Conservation (phyloP, 2,329 filamentous ascomycete genomes). For the Grosmannia serpens region DNA sequence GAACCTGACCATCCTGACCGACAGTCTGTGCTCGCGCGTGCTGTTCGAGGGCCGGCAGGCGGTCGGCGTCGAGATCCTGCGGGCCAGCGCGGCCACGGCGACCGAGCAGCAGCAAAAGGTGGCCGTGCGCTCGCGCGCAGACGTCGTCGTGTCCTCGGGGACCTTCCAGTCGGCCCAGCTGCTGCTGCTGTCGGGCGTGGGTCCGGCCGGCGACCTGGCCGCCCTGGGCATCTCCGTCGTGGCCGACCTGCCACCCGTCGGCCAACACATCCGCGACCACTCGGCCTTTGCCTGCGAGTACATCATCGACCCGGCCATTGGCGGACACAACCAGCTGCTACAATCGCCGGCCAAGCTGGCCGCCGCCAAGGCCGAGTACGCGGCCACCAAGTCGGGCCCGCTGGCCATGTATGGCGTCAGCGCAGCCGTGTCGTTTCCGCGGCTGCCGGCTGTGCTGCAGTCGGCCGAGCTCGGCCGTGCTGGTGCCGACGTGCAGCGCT, state of each 20-base stretch:
- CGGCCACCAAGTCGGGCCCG: not conserved
- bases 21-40: not conserved
- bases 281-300: constrained; percentile 9
- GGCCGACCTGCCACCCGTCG: constrained; percentile 24
- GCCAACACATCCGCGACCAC: constrained; percentile 28
- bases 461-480: not conserved
- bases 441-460: not conserved
- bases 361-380: not conserved
- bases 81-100: not conserved
- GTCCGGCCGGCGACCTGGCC: constrained; percentile 28
- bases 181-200: constrained; percentile 33
- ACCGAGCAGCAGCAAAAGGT: too few relatives aligned
- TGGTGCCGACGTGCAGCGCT: not conserved
- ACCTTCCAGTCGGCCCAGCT: constrained; percentile 29
- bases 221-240: constrained; percentile 25
- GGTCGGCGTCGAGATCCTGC: constrained; percentile 2
- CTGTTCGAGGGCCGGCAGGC: constrained; percentile 1
- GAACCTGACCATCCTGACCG: constrained; percentile 15
- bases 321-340: not conserved
- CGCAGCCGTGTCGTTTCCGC: not conserved
- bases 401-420: constrained; percentile 1
- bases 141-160: constrained; percentile 32
- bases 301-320: not conserved
- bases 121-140: constrained; percentile 7
- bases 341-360: not conserved